phyloP scores from a whole-genome alignment of 2,329 filamentous ascomycete genomes.

The Ophiosphaerella korrae region DNA sequence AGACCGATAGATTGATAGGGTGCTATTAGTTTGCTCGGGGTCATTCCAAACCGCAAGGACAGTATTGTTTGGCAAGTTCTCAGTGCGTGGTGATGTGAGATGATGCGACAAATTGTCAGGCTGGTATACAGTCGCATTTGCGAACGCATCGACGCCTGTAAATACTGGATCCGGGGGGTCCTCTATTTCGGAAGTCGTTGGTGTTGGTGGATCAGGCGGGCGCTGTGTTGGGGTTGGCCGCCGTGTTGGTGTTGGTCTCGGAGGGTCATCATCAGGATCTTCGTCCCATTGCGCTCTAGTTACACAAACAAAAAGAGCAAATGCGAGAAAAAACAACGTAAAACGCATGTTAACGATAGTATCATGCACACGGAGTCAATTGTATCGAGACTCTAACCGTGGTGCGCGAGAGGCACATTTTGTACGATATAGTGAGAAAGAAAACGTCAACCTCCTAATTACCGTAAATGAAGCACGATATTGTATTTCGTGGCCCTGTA shows the following conservation, averaged over 20 bases:
- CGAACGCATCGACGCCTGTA: conserved; percentile 22
- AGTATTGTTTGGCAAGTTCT: conserved; percentile 23
- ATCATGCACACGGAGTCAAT: too few species aligned
- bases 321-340: conserved; percentile 3
- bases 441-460: conserved; percentile 3
- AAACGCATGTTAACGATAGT: not conserved
- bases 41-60: conserved; percentile 25
- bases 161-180: conserved; percentile 14
- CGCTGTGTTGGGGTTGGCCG: not conserved
- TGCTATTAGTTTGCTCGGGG: conserved; percentile 5
- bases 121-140: conserved; percentile 28
- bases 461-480: conserved; percentile 14
- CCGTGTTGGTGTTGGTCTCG: conserved; percentile 2
- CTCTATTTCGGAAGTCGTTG: not conserved
- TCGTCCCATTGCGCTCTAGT: conserved; percentile 9
- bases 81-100: conserved; percentile 20
- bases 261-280: conserved; percentile 7
- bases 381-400: not conserved
- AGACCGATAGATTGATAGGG: conserved; percentile 18
- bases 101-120: conserved; percentile 10
- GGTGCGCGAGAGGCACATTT: not conserved
- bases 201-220: conserved; percentile 1
- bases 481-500: conserved; percentile 11
- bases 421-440: conserved; percentile 3
- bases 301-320: conserved; percentile 6